phyloP scores from a whole-genome alignment of 2,329 filamentous ascomycete species.

The Neofusicoccum sp. region DNA sequence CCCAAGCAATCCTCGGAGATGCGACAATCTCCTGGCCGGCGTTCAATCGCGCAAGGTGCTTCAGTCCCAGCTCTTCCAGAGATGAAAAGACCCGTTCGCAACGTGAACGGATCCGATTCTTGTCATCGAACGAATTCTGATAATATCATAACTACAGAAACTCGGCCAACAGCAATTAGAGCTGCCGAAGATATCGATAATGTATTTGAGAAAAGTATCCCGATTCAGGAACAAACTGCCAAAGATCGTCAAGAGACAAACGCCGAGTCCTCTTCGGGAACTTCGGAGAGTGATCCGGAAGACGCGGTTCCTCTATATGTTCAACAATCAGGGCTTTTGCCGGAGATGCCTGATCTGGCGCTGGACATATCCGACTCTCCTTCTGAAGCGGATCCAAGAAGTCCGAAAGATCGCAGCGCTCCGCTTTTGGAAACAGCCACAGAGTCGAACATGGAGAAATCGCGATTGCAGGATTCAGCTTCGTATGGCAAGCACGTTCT shows the following conservation, averaged over 20 bases:
- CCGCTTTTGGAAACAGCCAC: too few relatives aligned
- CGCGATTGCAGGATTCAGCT: not conserved
- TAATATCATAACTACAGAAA: too few relatives aligned
- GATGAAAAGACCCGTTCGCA: too few relatives aligned
- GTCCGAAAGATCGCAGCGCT: not conserved
- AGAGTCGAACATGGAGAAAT: too few relatives aligned
- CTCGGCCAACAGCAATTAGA: too few relatives aligned
- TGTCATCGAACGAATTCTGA: too few relatives aligned
- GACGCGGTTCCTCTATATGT: not conserved
- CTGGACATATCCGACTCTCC: not conserved
- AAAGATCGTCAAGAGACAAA: not conserved
- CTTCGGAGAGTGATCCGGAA: not conserved
- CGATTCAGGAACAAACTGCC: not conserved
- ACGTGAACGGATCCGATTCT: too few relatives aligned
- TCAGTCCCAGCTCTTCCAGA: too few relatives aligned
- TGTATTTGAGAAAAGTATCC: not conserved
- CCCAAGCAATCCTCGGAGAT: not conserved
- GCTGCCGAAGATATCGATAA: too few relatives aligned
- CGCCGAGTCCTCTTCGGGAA: not conserved
- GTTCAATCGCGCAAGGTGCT: too few relatives aligned
- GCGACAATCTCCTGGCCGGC: not conserved
- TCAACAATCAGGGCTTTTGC: not conserved
- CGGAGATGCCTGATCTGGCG: conserved; percentile 1
- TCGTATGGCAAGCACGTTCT: not conserved
- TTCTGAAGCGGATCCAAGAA: not conserved